Percentiles rank a stretch among this genome's conserved stretches.
phyloP scores from a whole-genome alignment of 768 basidiomycete genomes.

The Pleurotus tuber-regium region DNA sequence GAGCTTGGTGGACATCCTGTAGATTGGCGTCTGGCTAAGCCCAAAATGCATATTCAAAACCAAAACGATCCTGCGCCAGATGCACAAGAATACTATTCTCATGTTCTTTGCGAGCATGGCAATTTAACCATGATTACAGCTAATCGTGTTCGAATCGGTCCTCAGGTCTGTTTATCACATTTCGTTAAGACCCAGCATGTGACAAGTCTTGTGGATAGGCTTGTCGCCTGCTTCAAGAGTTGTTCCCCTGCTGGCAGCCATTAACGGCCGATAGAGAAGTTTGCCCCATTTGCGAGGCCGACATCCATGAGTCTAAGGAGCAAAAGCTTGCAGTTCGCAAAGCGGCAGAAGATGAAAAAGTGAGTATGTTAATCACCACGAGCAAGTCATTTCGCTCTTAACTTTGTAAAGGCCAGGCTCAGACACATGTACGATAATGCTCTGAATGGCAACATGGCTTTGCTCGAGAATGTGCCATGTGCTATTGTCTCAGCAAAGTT shows the following conservation, averaged over 20 bases:
- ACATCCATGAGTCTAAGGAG: conserved; percentile 53
- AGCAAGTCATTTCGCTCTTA: background rate
- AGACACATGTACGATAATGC: conserved; percentile 60
- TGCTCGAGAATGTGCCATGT: conserved; percentile 48
- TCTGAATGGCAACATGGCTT: conserved; percentile 40
- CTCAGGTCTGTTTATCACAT: conserved; percentile 38
- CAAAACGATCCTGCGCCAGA: conserved; percentile 69
- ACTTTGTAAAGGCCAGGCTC: conserved; percentile 58
- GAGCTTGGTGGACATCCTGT: conserved; percentile 2
- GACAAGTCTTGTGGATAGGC: conserved; percentile 41
- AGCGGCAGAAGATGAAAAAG: conserved; percentile 80
- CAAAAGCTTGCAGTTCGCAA: conserved; percentile 61
- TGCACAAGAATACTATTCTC: conserved; percentile 46
- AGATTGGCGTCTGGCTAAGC: conserved; percentile 76
- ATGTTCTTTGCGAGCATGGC: conserved; percentile 76
- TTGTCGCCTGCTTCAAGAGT: conserved; percentile 43
- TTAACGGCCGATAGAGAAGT: conserved; percentile 44
- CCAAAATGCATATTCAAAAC: conserved; percentile 69
- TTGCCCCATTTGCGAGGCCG: conserved; percentile 64
- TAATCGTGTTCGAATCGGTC: conserved; percentile 61
- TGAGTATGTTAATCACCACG: conserved; percentile 20
- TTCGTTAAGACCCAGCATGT: background rate
- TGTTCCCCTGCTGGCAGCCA: conserved; percentile 70
- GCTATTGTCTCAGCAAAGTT: conserved; percentile 63
- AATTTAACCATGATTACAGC: conserved; percentile 52